These are phyloP conservation scores for Talaromyces funiculosus DNA, from an alignment of 2,329 filamentous ascomycete genomes.

Conservation along the genomic window DNA sequence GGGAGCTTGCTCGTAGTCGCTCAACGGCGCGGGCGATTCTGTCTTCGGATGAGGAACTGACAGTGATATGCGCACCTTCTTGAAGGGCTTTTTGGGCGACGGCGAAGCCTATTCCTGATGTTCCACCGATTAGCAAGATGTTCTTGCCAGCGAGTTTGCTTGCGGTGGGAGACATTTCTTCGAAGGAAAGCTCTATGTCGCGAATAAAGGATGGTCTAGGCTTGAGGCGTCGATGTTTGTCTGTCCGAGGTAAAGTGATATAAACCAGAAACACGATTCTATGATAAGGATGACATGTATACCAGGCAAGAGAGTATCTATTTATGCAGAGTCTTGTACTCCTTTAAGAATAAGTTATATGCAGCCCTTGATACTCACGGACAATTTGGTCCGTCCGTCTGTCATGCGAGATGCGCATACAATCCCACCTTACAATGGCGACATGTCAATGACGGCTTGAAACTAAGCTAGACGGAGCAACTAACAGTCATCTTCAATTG, in stretches of 20 bases:
- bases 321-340: no score
- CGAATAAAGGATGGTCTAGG: no score
- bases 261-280: not conserved
- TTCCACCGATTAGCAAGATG: conserved; percentile 50
- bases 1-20: conserved; percentile 40
- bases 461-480: not conserved
- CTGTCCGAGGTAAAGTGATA: not conserved
- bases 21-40: conserved; percentile 37
- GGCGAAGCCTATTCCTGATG: conserved; percentile 48
- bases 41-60: conserved; percentile 43
- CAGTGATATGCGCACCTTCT: conserved; percentile 43
- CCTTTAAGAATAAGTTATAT: not conserved
- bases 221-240: not conserved
- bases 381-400: conserved; percentile 1
- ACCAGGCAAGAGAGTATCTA: no score
- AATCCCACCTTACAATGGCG: not conserved
- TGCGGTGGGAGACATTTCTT: not conserved
- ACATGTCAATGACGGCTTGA: no score
- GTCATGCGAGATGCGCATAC: not conserved
- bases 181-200: not conserved
- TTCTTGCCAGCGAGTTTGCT: conserved; percentile 42
- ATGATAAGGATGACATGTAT: no score
- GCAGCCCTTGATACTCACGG: not conserved
- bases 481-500: no score
- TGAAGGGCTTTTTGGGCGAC: conserved; percentile 49